A percentile compares a stretch with the other conserved stretches of the same genome.
phyloP scores from a whole-genome alignment of 192 early-diverging fungal genomes.

The Backusella parvicylindrica region DNA sequence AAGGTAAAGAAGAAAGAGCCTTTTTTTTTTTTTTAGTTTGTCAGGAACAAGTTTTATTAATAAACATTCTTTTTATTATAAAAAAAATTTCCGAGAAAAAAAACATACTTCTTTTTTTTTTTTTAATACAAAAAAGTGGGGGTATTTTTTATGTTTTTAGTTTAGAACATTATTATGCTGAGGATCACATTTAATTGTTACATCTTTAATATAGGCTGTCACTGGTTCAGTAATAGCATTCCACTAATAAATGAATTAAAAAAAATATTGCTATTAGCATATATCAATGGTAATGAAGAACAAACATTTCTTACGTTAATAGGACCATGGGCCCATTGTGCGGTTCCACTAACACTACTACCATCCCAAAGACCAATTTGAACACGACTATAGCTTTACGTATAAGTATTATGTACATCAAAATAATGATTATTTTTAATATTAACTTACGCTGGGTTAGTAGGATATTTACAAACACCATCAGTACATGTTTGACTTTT shows the following conservation, averaged over 20 bases:
- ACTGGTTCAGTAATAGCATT: neutral
- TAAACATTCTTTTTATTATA: neutral
- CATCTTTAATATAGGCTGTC: conserved; percentile 20
- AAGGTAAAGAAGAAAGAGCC: neutral
- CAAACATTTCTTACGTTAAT: conserved; percentile 9
- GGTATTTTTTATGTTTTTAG: neutral
- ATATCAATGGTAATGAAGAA: neutral
- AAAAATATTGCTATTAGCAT: neutral
- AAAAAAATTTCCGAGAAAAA: neutral
- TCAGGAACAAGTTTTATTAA: neutral
- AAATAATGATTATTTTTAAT: neutral
- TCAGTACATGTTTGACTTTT: neutral
- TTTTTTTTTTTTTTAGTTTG: neutral
- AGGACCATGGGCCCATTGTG: conserved; percentile 31
- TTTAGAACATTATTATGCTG: neutral
- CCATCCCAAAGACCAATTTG: conserved; percentile 55
- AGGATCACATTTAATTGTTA: conserved; percentile 18
- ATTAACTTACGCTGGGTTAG: conserved; percentile 21
- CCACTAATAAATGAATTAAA: neutral
- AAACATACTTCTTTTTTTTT: neutral
- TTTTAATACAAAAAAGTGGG: neutral
- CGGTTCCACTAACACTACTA: conserved; percentile 30
- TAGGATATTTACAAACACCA: conserved; percentile 31
- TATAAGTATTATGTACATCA: neutral
- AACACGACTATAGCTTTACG: conserved; percentile 18